These are phyloP conservation scores for Psilocybe azurescens DNA, from an alignment of 768 basidiomycete genomes.

Conservation along the genomic window DNA sequence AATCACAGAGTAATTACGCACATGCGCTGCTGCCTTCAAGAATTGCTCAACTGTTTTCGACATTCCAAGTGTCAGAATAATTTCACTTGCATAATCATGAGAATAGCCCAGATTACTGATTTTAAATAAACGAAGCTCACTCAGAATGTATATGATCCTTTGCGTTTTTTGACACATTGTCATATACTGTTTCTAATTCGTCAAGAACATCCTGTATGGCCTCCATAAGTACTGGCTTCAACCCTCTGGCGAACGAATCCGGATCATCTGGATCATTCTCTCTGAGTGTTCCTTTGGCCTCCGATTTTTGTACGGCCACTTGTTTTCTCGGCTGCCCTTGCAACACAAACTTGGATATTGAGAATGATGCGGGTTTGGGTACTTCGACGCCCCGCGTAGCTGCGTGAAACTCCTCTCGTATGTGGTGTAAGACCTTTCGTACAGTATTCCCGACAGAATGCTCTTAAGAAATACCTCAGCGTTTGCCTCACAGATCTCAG, in stretches of 20 bases:
- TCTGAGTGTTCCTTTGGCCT: conserved; percentile 60
- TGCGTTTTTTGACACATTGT: conserved; percentile 92
- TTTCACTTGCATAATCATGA: conserved; percentile 66
- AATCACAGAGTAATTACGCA: conserved; percentile 94
- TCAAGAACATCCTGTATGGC: conserved; percentile 97
- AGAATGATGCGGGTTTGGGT: conserved; percentile 50
- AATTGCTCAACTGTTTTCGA: conserved; percentile 95
- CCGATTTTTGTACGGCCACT: conserved; percentile 44
- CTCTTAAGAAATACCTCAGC: conserved; percentile 52
- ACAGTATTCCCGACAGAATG: conserved; percentile 95
- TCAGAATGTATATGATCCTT: conserved; percentile 98
- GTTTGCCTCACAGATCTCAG: not conserved
- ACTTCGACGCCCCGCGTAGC: conserved; percentile 59
- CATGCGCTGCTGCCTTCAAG: conserved; percentile 87
- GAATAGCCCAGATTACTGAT: not conserved
- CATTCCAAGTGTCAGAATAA: conserved; percentile 83
- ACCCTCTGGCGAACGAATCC: conserved; percentile 73
- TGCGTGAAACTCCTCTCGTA: conserved; percentile 93
- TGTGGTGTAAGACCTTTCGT: conserved; percentile 89
- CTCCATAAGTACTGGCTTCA: conserved; percentile 96
- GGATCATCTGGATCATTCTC: conserved; percentile 80
- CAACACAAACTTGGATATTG: conserved; percentile 84
- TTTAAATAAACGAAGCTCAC: conserved; percentile 50
- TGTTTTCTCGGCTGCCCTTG: conserved; percentile 76
- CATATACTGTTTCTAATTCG: conserved; percentile 95